These are phyloP conservation scores for Orbilia brochopaga DNA, from an alignment of 2,329 filamentous ascomycete species.

Conservation along the genomic window DNA sequence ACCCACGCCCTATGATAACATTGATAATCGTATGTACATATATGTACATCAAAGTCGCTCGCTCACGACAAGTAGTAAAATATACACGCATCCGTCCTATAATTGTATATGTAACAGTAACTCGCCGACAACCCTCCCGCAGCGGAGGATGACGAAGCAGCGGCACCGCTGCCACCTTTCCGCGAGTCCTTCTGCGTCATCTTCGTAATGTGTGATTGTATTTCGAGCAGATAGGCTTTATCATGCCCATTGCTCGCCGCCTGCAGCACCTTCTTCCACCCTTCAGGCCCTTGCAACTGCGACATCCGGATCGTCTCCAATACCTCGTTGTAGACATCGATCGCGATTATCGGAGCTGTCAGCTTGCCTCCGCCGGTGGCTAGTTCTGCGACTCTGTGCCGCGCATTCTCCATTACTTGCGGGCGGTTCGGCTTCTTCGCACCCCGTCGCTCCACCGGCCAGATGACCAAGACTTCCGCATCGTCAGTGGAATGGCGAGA, in stretches of 20 bases:
- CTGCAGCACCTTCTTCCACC: slow-evolving; percentile 82
- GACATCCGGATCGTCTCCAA: slow-evolving; percentile 78
- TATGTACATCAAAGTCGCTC: slow-evolving; percentile 56
- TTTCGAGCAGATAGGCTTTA: slow-evolving; percentile 79
- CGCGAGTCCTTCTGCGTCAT: slow-evolving; percentile 68
- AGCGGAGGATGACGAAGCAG: slow-evolving; percentile 55
- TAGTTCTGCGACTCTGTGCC: slow-evolving; percentile 60
- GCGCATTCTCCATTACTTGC: slow-evolving; percentile 72
- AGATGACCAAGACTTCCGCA: slow-evolving; percentile 77
- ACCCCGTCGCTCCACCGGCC: slow-evolving; percentile 78
- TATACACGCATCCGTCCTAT: slow-evolving; percentile 79
- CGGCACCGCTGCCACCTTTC: slow-evolving; percentile 44
- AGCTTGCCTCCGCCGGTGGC: slow-evolving; percentile 68
- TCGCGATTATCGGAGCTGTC: slow-evolving; percentile 76
- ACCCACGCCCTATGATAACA: not conserved
- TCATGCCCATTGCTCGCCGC: slow-evolving; percentile 64
- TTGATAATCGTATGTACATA: not conserved
- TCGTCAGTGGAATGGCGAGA: slow-evolving; percentile 56
- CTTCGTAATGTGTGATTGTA: slow-evolving; percentile 74
- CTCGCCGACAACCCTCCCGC: slow-evolving; percentile 61
- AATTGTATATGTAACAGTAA: slow-evolving; percentile 90
- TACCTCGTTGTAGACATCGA: slow-evolving; percentile 84
- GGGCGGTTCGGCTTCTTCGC: slow-evolving; percentile 86
- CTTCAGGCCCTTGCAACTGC: slow-evolving; percentile 77
- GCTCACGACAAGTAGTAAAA: slow-evolving; percentile 75